Evolutionary conservation across 2,329 filamentous ascomycete species (phyloP).

Genomic region (Fusarium napiforme): DNA sequence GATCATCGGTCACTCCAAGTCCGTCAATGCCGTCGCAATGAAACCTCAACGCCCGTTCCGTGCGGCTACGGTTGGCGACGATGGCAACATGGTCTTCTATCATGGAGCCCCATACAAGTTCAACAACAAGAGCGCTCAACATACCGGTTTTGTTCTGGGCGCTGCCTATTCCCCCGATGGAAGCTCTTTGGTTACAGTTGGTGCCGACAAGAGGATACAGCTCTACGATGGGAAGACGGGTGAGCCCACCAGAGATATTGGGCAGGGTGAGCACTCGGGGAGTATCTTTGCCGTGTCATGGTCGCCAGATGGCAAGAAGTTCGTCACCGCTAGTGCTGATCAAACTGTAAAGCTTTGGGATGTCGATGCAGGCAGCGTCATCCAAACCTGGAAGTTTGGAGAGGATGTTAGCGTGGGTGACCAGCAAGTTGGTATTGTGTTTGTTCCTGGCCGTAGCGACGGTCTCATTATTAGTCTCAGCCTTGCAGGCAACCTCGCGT

Average conservation of each 20-base stretch:
- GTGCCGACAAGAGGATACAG: slow-evolving; percentile 92
- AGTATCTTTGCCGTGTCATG: slow-evolving; percentile 94
- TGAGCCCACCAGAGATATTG: slow-evolving; percentile 80
- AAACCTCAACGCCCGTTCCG: slow-evolving; percentile 89
- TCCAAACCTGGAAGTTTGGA: slow-evolving; percentile 88
- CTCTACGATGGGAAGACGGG: slow-evolving; percentile 97
- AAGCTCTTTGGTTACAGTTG: slow-evolving; percentile 82
- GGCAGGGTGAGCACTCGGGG: slow-evolving; percentile 86
- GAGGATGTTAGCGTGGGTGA: slow-evolving; percentile 80
- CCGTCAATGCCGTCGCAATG: slow-evolving; percentile 91
- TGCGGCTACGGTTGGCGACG: slow-evolving; percentile 91
- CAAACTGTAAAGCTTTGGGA: slow-evolving; percentile 97
- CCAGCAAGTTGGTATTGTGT: slow-evolving; percentile 95
- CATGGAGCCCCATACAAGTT: slow-evolving; percentile 97
- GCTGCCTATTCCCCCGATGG: slow-evolving; percentile 93
- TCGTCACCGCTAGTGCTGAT: slow-evolving; percentile 93
- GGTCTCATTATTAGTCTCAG: slow-evolving; percentile 91
- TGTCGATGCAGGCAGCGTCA: slow-evolving; percentile 77
- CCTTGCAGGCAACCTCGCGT: slow-evolving; percentile 89
- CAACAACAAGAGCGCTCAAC: slow-evolving; percentile 81
- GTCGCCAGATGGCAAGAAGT: slow-evolving; percentile 84
- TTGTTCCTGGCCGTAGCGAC: slow-evolving; percentile 84
- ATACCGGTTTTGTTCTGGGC: slow-evolving; percentile 90
- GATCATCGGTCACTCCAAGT: slow-evolving; percentile 88
- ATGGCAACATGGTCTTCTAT: slow-evolving; percentile 89